Percentiles rank a stretch among this genome's conserved stretches.
Evolutionary conservation across 257 asterid genomes (phyloP).

Genomic region (Agastache rugosa): DNA sequence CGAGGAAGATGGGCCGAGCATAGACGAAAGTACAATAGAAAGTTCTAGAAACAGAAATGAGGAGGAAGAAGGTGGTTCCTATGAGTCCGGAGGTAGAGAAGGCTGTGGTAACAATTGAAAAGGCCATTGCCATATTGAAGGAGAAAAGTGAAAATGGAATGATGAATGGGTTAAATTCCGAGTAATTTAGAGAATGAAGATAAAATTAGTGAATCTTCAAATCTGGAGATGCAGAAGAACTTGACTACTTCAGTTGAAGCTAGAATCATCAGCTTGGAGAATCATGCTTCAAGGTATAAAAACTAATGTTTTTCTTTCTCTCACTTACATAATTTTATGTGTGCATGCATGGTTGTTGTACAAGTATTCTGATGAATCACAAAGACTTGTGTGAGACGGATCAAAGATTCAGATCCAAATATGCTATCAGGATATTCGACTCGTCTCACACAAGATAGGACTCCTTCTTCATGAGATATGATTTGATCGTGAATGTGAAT

Average conservation of each 20-base stretch:
- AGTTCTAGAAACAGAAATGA: not conserved
- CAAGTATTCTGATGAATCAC: too few relatives aligned
- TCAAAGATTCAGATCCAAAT: too few relatives aligned
- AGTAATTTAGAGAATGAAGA: slow-evolving; percentile 23
- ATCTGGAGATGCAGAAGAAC: slow-evolving; percentile 27
- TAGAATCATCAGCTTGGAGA: not conserved
- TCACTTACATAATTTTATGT: not conserved
- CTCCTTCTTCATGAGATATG: too few relatives aligned
- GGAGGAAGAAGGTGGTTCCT: slow-evolving; percentile 14
- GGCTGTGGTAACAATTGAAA: slow-evolving; percentile 67
- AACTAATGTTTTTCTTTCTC: not conserved
- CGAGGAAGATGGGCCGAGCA: not conserved
- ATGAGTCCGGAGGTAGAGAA: slow-evolving; percentile 45
- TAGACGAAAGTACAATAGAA: not conserved
- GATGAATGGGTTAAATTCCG: not conserved
- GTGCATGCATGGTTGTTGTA: too few relatives aligned
- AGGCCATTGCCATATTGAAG: slow-evolving; percentile 53
- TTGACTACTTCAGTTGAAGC: slow-evolving; percentile 10
- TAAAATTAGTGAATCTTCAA: slow-evolving; percentile 31
- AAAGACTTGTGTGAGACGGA: too few relatives aligned
- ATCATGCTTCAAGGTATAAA: slow-evolving; percentile 56
- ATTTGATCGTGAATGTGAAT: not conserved
- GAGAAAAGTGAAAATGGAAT: slow-evolving; percentile 10
- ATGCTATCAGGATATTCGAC: too few relatives aligned
- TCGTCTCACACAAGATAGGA: too few relatives aligned